phyloP scores from a whole-genome alignment of 306 rosid species.

The Heteromeles arbutifolia region DNA sequence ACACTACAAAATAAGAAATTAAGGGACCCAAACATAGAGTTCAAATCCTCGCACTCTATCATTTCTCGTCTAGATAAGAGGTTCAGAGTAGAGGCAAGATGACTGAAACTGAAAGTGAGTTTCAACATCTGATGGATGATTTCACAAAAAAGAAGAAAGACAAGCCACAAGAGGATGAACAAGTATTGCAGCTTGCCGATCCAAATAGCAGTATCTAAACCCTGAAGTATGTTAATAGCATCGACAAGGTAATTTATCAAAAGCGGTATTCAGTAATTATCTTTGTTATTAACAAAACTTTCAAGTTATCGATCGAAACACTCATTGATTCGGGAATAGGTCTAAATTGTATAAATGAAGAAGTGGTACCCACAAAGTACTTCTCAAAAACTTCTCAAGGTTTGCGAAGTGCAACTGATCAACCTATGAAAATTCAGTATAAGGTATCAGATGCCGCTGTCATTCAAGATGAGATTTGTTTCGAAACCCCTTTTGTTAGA shows the following conservation, averaged over 20 bases:
- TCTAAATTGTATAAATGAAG: not conserved
- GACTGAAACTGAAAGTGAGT: too few relatives aligned
- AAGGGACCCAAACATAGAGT: not conserved
- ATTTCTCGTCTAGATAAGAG: too few relatives aligned
- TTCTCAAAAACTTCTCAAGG: not conserved
- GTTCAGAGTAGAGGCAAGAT: too few relatives aligned
- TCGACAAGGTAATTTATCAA: not conserved
- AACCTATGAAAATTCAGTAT: not conserved
- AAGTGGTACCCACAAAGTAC: too few relatives aligned
- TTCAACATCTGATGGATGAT: too few relatives aligned
- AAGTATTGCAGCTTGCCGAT: too few relatives aligned
- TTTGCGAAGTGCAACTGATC: not conserved
- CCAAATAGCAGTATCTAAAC: accelerated
- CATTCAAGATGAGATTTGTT: not conserved
- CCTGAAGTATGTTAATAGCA: not conserved
- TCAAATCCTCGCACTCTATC: not conserved
- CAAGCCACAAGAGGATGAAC: not conserved
- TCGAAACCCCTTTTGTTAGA: not conserved
- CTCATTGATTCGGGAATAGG: not conserved
- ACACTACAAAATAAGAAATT: not conserved
- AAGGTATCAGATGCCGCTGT: not conserved
- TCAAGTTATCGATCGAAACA: not conserved
- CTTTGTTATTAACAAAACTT: not conserved
- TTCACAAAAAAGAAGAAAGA: too few relatives aligned
- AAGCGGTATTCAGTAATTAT: not conserved